Base-by-base conservation (phyloP, 139 green algal species). In the Volvox reticuliferus region DNA sequence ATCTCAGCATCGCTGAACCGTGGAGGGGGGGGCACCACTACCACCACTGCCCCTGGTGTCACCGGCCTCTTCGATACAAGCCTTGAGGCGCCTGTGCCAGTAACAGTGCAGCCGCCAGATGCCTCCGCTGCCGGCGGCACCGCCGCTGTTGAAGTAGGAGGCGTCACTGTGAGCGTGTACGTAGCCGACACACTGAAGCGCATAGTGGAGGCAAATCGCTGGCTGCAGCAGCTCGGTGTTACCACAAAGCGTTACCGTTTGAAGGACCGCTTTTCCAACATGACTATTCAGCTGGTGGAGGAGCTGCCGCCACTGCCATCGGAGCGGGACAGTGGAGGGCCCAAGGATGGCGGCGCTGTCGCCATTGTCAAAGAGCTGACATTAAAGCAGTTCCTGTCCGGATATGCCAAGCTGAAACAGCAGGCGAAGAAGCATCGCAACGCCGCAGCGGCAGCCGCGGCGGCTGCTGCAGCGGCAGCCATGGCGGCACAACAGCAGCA, bases 131-230 rank as follows among this genome's bases (percentile, higher is more conserved):
- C 67, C 69, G 61, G 78, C 78, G 73, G 61, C 30, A 93, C 86
- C 21, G 91, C 91, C 44, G 91, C 86, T 14, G 86, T 93, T 1
- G 86, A 86, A 5, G 88, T 94, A n/a, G 86, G 30, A 2, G 87
- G 91, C 22, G 35, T 76, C 5, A 75, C 63, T 1, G 87, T 91
- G 22, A 90, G 81, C 81, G 87, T 92, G 50, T 94, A 94, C 69
- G 84, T 91, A 16, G 92, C 92, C 0, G 92, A 94, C 71, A 89
- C 88, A 35, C 28, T 87, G 20, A 91, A 88, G 73, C 89, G 83
- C 6, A 82, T 92, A 22, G n/a, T 77, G 2, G 88, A 92, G 61
- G 92, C 92, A 16, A 94, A 94, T 68, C 84, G 88, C 24, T 92
- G 88, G 65, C 65, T 92, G 88, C 22, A 68, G 71, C n/a, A 50